Percentiles rank a stretch among this genome's conserved stretches.
Conservation (phyloP, 2,329 filamentous ascomycete species). For the Fusarium devonianum region DNA sequence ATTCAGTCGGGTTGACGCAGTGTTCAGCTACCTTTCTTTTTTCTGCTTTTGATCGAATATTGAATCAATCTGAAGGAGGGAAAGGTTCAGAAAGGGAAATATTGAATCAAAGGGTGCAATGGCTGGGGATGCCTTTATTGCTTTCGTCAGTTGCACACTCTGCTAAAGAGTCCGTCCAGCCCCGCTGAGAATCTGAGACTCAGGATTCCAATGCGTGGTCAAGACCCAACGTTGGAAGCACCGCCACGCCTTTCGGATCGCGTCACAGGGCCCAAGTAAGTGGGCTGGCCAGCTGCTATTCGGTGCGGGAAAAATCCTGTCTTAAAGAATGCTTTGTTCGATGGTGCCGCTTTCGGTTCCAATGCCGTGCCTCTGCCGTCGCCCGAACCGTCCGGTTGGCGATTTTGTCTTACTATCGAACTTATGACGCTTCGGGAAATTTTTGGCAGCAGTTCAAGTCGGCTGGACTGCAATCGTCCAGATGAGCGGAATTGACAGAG, state of each 20-base stretch:
- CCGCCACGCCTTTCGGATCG: constrained; percentile 35
- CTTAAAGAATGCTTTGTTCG: constrained; percentile 34
- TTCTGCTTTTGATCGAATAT: constrained; percentile 24
- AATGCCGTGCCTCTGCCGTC: constrained; percentile 5
- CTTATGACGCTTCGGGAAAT: constrained; percentile 22
- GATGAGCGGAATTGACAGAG: constrained; percentile 6
- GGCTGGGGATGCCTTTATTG: constrained; percentile 38
- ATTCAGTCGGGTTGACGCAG: constrained; percentile 9
- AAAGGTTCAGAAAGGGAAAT: constrained; percentile 27
- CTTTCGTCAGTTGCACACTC: constrained; percentile 20
- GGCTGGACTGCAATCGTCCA: constrained; percentile 21
- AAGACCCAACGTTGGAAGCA: constrained; percentile 24
- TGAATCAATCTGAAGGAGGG: constrained; percentile 22
- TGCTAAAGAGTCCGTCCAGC: constrained; percentile 30
- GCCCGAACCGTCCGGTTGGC: constrained; percentile 21
- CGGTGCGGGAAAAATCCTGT: constrained; percentile 4
- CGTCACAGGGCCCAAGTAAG: constrained; percentile 29
- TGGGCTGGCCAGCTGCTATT: constrained; percentile 18
- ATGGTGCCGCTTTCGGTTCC: constrained; percentile 29
- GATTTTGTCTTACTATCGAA: constrained; percentile 37
- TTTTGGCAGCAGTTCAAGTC: constrained; percentile 14
- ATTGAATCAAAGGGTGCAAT: constrained; percentile 31
- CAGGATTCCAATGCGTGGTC: constrained; percentile 39
- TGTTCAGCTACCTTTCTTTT: constrained; percentile 10
- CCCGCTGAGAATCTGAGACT: constrained; percentile 41